Conservation (phyloP, 371 early-diverging fungal genomes). For the Actinomortierella ambigua region DNA sequence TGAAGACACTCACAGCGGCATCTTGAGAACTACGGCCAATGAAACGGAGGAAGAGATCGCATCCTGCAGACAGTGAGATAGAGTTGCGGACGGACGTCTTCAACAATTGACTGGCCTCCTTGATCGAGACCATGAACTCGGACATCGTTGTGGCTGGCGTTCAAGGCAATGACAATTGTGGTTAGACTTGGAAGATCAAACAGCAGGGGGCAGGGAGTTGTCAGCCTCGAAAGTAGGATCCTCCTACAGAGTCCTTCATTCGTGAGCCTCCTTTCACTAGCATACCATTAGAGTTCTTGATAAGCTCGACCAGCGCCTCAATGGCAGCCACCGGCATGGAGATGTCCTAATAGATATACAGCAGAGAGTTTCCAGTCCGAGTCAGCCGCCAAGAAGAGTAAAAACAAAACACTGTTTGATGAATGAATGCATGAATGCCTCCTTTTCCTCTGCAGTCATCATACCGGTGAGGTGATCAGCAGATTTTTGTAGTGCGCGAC, state of each 20-base stretch:
- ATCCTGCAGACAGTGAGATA: conserved; percentile 84
- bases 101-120: conserved; percentile 67
- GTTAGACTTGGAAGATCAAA: background rate
- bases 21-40: conserved; percentile 74
- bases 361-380: background rate
- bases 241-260: too few relatives aligned
- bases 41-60: conserved; percentile 86
- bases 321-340: conserved; percentile 92
- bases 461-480: conserved; percentile 35
- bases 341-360: conserved; percentile 55
- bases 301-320: conserved; percentile 78
- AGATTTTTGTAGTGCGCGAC: conserved; percentile 38
- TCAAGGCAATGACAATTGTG: background rate
- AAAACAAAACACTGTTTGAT: background rate
- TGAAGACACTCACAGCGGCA: conserved; percentile 53
- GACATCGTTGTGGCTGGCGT: conserved; percentile 77
- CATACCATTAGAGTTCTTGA: conserved; percentile 70
- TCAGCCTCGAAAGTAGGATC: too few relatives aligned
- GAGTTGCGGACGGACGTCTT: conserved; percentile 64
- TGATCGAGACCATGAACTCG: conserved; percentile 84
- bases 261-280: too few relatives aligned
- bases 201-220: background rate
- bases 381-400: background rate
- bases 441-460: background rate
- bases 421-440: background rate